Percentiles rank a stretch among this genome's conserved stretches.
Conservation (phyloP, 225 moss, liverwort and hornwort genomes). For the Pseudisothecium myosuroides region DNA sequence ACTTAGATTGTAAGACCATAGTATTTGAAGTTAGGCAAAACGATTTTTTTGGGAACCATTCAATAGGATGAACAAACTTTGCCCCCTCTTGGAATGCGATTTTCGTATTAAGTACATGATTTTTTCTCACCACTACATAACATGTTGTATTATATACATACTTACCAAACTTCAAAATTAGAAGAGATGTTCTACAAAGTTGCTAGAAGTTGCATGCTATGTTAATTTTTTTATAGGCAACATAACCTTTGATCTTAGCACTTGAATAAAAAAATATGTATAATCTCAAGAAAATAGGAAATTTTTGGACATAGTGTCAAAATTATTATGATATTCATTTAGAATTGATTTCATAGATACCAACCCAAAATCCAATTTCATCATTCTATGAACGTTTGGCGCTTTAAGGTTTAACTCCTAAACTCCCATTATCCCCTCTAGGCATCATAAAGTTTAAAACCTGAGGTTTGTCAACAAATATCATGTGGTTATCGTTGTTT, state of each 20-base stretch:
- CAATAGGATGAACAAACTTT: not conserved
- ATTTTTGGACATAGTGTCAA: not conserved
- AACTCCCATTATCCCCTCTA: rapidly evolving
- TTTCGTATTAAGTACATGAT: not conserved
- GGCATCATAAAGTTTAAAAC: no score
- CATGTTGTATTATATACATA: not conserved
- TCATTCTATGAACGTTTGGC: rapidly evolving
- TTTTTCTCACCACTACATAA: not conserved
- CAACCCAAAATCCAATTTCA: not conserved
- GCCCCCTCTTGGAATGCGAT: not conserved
- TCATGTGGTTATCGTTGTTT: no score
- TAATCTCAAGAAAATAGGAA: not conserved
- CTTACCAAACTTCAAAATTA: not conserved
- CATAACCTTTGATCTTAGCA: not conserved
- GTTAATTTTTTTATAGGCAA: not conserved
- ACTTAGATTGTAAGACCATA: not conserved
- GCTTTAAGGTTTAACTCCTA: no score
- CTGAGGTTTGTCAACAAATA: no score
- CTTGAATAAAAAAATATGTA: not conserved
- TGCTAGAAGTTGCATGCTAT: not conserved
- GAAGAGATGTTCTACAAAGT: rapidly evolving
- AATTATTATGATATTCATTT: not conserved
- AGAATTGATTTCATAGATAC: not conserved
- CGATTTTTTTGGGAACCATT: rapidly evolving
- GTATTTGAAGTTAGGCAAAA: not conserved